These are phyloP conservation scores for Lactifluus pinguis DNA, from an alignment of 768 basidiomycete species.

Conservation along the genomic window DNA sequence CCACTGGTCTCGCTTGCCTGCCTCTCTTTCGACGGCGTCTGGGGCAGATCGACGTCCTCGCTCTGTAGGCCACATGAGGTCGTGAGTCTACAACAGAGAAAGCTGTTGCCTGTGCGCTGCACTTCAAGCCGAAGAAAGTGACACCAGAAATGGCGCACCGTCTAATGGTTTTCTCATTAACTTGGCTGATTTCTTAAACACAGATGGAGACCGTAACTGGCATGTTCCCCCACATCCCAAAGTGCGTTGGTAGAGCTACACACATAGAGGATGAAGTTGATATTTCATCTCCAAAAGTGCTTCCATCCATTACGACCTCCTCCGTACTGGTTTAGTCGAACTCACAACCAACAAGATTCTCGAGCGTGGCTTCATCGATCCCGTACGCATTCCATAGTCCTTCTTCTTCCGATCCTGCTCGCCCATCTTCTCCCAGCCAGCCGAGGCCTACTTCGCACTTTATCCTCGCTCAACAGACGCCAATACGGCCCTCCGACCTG, in stretches of 20 bases:
- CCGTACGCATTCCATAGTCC: too few relatives aligned
- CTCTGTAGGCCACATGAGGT: too few relatives aligned
- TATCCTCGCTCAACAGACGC: too few relatives aligned
- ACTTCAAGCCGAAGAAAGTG: slow-evolving; percentile 72
- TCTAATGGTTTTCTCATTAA: neutral
- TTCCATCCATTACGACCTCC: slow-evolving; percentile 75
- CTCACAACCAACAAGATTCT: too few relatives aligned
- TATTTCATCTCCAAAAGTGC: slow-evolving; percentile 37
- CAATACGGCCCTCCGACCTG: too few relatives aligned
- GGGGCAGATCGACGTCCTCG: too few relatives aligned
- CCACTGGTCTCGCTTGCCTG: too few relatives aligned
- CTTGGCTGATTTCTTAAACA: neutral
- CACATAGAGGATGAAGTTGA: neutral
- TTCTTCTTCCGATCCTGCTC: too few relatives aligned
- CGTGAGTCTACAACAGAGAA: slow-evolving; percentile 23
- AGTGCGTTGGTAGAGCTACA: slow-evolving; percentile 37
- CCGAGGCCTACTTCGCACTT: too few relatives aligned
- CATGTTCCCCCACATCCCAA: slow-evolving; percentile 85
- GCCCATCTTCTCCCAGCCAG: too few relatives aligned
- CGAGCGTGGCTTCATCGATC: too few relatives aligned
- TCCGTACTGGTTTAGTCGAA: slow-evolving; percentile 74
- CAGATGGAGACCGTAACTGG: slow-evolving; percentile 62
- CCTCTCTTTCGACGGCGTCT: too few relatives aligned
- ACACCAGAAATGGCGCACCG: slow-evolving; percentile 70
- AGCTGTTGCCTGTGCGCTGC: slow-evolving; percentile 47